These are phyloP conservation scores for Penicillium capsulatum DNA, from an alignment of 2,329 filamentous ascomycete genomes.

Conservation along the genomic window DNA sequence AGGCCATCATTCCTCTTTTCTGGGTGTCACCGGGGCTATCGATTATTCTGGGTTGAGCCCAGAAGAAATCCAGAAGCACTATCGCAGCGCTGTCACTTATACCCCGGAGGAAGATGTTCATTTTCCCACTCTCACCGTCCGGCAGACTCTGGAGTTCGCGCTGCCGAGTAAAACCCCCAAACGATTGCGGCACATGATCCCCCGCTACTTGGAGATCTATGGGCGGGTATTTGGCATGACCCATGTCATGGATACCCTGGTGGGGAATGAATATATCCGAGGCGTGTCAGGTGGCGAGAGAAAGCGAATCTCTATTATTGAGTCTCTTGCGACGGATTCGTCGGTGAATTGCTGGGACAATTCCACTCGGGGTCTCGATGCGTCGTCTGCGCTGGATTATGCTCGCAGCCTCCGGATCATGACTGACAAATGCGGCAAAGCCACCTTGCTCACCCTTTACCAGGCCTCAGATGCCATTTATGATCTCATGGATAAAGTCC, in stretches of 20 bases:
- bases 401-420: conserved; percentile 62
- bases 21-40: conserved; percentile 62
- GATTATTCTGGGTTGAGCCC: conserved; percentile 65
- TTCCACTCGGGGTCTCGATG: conserved; percentile 67
- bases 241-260: conserved; percentile 65
- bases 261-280: conserved; percentile 51
- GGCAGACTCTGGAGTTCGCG: conserved; percentile 68
- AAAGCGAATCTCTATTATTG: conserved; percentile 69
- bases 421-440: conserved; percentile 66
- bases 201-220: conserved; percentile 61
- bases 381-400: conserved; percentile 69
- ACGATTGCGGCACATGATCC: conserved; percentile 56
- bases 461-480: conserved; percentile 64
- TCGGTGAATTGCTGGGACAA: conserved; percentile 73
- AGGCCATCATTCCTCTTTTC: conserved; percentile 61
- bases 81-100: conserved; percentile 67
- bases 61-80: conserved; percentile 59
- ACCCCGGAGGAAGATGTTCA: conserved; percentile 69
- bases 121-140: conserved; percentile 65
- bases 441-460: conserved; percentile 63
- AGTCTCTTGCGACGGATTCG: conserved; percentile 65
- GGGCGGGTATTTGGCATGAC: conserved; percentile 69
- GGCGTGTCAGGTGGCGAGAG: conserved; percentile 72
- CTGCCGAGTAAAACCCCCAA: conserved; percentile 66
- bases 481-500: conserved; percentile 67